Evolutionary conservation across 306 rosid genomes (phyloP), one percentile per base, ranked within the genome.

Genomic region (Vigna reflexopilosa): DNA sequence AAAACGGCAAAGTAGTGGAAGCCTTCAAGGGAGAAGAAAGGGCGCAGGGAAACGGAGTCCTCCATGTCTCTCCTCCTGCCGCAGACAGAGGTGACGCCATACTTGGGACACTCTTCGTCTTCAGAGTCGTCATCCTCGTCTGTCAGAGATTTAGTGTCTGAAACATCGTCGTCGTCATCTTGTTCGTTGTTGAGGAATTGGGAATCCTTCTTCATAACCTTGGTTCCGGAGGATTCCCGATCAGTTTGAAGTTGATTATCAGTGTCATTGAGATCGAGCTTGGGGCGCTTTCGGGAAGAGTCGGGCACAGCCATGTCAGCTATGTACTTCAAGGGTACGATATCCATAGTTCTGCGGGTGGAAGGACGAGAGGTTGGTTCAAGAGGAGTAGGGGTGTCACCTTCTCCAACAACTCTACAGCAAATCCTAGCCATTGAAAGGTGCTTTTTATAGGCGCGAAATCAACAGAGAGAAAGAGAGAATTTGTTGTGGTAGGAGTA

Each of bases 11-110:
- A 93, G 79, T 79, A 93, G 63, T 95, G 93, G 5, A 77, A 62
- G 0, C 42, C 68, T 6, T 75, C 64, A 0, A 22, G 10, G 10
- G 57, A 55, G 55, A 80, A 87, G 2, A 45, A 79, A 5, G 93
- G 91, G 9, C 54, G 88, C 28, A 90, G 84, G 0, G 94, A 89
- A 49, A 93, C 96, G 0, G 93, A 85, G 49, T 95, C 99, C 47
- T 95, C 99, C 99, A 95, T 95, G 17, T 95, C 99, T 45, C 98
- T 80, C 55, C 98, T 88, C 24, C 98, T 80, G 3, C 99, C 99
- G 16, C 99, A 91, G 56, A 95, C 96, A 1, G 99, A 93, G 2
- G 96, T 91, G 1, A 90, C 80, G 0, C 99, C 97, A 2, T 81
- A 91, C 54, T 86, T 89, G 0, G 88, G 86, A 62, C 4, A 22